Conservation (phyloP, 306 rosid genomes). For the Carpinus viminea region DNA sequence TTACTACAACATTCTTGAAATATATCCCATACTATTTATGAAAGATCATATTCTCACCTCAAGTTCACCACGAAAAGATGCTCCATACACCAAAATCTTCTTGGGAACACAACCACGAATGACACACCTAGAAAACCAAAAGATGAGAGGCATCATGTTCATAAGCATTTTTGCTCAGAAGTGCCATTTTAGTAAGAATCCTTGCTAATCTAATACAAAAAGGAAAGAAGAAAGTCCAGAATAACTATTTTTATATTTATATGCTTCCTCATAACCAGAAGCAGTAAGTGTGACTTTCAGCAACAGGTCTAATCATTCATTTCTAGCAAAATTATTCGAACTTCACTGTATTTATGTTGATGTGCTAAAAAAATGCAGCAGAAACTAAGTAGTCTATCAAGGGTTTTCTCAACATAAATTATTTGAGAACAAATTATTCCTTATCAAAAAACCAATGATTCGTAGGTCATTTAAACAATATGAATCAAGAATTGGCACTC, state of each 20-base stretch:
- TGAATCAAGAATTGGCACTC: not conserved
- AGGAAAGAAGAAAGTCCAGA: not conserved
- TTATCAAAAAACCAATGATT: not conserved
- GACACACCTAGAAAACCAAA: constrained; percentile 71
- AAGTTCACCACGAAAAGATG: constrained; percentile 79
- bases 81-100: constrained; percentile 95
- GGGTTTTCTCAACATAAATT: not conserved
- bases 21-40: not conserved
- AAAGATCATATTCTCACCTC: constrained; percentile 51
- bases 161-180: constrained; percentile 10
- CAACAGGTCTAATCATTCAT: not conserved
- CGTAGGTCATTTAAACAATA: not conserved
- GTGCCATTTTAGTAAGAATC: not conserved
- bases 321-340: constrained; percentile 11
- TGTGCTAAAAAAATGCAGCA: not conserved
- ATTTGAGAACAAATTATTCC: not conserved
- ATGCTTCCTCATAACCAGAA: constrained; percentile 9
- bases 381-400: not conserved
- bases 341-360: not conserved
- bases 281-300: constrained; percentile 10
- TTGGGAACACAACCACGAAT: constrained; percentile 99
- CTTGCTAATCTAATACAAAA: not conserved
- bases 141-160: constrained; percentile 12
- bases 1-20: not conserved
- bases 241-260: not conserved